Conservation (phyloP, 75 land plant genomes). For the Chamaecyparis obtusa region DNA sequence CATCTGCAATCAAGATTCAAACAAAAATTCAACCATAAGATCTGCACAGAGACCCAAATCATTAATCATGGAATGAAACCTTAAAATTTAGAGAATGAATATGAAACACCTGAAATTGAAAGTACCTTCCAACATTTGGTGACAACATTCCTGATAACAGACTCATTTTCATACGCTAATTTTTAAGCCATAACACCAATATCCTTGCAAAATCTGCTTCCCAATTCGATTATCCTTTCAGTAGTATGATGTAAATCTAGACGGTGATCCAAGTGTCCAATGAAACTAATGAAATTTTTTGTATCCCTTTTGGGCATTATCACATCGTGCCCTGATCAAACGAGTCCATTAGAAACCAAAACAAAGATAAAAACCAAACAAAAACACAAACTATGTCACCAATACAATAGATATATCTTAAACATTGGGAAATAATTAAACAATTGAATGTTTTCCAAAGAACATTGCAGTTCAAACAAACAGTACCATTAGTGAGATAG, state of each 20-base stretch:
- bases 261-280: slow-evolving; percentile 22
- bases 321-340: too few species aligned
- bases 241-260: neutral
- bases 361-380: too few species aligned
- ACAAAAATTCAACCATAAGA: neutral
- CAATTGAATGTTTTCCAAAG: too few species aligned
- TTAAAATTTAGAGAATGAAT: neutral
- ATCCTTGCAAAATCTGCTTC: slow-evolving; percentile 13
- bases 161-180: slow-evolving; percentile 10
- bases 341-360: too few species aligned
- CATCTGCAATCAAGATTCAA: neutral
- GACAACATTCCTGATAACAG: too few species aligned
- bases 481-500: neutral
- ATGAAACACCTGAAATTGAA: neutral
- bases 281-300: slow-evolving; percentile 19
- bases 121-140: slow-evolving; percentile 31
- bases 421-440: too few species aligned
- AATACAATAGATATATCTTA: too few species aligned
- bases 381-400: too few species aligned
- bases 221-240: neutral
- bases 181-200: slow-evolving; percentile 46
- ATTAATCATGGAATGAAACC: neutral
- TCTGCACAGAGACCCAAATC: neutral
- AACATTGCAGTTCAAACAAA: too few species aligned
- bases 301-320: slow-evolving; percentile 3